These are phyloP conservation scores for Rhizopogon sp. DNA, from an alignment of 768 basidiomycete genomes.

Conservation along the genomic window DNA sequence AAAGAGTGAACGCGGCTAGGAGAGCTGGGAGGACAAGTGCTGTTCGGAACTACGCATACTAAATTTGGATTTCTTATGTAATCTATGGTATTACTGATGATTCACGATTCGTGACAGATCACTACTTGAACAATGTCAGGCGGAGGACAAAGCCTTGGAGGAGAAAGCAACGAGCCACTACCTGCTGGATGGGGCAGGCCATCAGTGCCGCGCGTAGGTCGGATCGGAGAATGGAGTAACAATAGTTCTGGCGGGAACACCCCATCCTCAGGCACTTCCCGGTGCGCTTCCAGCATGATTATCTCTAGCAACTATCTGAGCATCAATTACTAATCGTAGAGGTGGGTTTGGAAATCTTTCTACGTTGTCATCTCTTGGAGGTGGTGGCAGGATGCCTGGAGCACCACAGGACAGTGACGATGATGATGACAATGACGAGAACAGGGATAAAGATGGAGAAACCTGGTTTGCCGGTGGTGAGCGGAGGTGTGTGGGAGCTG, in stretches of 20 bases:
- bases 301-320: neutral
- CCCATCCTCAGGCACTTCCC: constrained; percentile 1
- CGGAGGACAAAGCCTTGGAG: constrained; percentile 45
- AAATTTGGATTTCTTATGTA: neutral
- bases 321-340: neutral
- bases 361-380: constrained; percentile 1
- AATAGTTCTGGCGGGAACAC: constrained; percentile 23
- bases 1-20: too few relatives aligned
- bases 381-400: constrained; percentile 10
- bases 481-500: constrained; percentile 52
- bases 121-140: constrained; percentile 30
- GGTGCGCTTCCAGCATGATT: constrained; percentile 6
- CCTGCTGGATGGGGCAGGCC: constrained; percentile 43
- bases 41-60: neutral
- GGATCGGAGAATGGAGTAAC: constrained; percentile 47
- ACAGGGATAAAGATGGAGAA: constrained; percentile 47
- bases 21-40: too few relatives aligned
- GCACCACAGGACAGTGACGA: constrained; percentile 42
- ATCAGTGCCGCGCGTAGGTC: constrained; percentile 39
- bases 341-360: constrained; percentile 31
- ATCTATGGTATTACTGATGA: neutral
- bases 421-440: constrained; percentile 51
- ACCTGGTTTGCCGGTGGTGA: constrained; percentile 95
- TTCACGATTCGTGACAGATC: neutral
- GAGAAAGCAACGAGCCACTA: constrained; percentile 40